Conservation (phyloP, 805 yeast genomes). For the Zygosaccharomyces siamensis region DNA sequence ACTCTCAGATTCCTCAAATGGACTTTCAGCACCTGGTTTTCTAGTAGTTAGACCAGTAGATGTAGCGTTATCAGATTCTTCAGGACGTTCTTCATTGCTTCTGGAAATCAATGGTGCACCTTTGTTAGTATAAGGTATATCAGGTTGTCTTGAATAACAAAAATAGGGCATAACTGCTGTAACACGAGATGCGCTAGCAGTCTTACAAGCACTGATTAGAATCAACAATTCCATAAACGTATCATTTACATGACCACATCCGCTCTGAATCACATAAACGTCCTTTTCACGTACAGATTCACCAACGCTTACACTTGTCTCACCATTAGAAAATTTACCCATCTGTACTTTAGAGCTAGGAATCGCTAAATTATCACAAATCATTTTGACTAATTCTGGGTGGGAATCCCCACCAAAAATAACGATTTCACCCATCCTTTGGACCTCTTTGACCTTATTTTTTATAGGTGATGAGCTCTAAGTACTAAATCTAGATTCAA, state of each 20-base stretch:
- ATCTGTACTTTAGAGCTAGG: conserved; percentile 62
- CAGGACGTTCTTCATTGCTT: conserved; percentile 35
- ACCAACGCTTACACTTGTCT: conserved; percentile 76
- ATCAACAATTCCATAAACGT: conserved; percentile 76
- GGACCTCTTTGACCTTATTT: conserved; percentile 1
- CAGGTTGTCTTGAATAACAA: conserved; percentile 95
- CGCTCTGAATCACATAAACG: conserved; percentile 82
- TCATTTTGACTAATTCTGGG: conserved; percentile 66
- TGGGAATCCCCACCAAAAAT: conserved; percentile 91
- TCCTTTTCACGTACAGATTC: conserved; percentile 96
- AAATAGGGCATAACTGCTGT: conserved; percentile 90
- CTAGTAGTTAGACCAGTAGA: conserved; percentile 39
- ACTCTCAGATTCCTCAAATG: conserved; percentile 17
- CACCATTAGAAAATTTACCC: conserved; percentile 82
- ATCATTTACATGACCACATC: conserved; percentile 86
- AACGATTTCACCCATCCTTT: conserved; percentile 70
- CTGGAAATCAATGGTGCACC: conserved; percentile 61
- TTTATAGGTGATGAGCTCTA: neutral
- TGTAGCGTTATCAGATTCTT: conserved; percentile 39
- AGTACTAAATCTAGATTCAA: neutral
- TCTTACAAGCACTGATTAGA: conserved; percentile 86
- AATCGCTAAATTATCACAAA: conserved; percentile 73
- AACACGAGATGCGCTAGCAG: conserved; percentile 82
- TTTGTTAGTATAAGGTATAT: conserved; percentile 72
- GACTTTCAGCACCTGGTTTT: conserved; percentile 25